Conservation (phyloP, 164 flowering plant species). For the Litsea cubeba region DNA sequence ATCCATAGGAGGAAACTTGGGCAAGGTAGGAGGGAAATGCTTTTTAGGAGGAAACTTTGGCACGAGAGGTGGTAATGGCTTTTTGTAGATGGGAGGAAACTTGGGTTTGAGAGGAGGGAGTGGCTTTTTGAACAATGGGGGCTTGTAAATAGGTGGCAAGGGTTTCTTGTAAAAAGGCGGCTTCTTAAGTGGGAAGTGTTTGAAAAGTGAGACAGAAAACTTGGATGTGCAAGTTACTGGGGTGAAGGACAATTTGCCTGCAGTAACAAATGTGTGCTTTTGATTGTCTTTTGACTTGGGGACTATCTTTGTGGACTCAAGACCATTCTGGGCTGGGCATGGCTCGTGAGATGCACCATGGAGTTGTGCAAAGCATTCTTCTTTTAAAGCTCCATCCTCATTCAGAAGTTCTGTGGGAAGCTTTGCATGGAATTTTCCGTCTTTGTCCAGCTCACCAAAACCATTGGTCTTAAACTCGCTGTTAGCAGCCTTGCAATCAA, state of each 20-base stretch:
- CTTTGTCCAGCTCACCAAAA: slow-evolving; percentile 45
- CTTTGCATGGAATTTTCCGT: slow-evolving; percentile 61
- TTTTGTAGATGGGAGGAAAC: too few relatives aligned
- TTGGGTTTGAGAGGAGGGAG: too few relatives aligned
- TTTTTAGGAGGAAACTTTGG: too few relatives aligned
- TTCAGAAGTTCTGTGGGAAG: slow-evolving; percentile 43
- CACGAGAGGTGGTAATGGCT: too few relatives aligned
- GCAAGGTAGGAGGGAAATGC: too few relatives aligned
- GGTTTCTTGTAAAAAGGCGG: slow-evolving; percentile 3
- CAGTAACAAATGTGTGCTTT: slow-evolving; percentile 39
- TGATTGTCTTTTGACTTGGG: slow-evolving; percentile 33
- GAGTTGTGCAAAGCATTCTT: slow-evolving; percentile 75
- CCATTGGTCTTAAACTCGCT: slow-evolving; percentile 54
- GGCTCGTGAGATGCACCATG: slow-evolving; percentile 50
- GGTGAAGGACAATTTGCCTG: slow-evolving; percentile 52
- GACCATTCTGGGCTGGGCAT: slow-evolving; percentile 54
- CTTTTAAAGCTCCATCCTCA: slow-evolving; percentile 40
- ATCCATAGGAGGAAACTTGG: too few relatives aligned
- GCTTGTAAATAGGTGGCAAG: slow-evolving; percentile 5
- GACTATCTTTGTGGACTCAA: slow-evolving; percentile 46
- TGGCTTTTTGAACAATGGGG: neutral
- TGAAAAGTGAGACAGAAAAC: slow-evolving; percentile 28
- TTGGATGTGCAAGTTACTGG: slow-evolving; percentile 55
- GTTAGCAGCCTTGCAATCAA: slow-evolving; percentile 54
- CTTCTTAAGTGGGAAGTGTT: slow-evolving; percentile 7